Evolutionary conservation across 306 rosid species (phyloP).

Genomic region (Gillenia trifoliata): DNA sequence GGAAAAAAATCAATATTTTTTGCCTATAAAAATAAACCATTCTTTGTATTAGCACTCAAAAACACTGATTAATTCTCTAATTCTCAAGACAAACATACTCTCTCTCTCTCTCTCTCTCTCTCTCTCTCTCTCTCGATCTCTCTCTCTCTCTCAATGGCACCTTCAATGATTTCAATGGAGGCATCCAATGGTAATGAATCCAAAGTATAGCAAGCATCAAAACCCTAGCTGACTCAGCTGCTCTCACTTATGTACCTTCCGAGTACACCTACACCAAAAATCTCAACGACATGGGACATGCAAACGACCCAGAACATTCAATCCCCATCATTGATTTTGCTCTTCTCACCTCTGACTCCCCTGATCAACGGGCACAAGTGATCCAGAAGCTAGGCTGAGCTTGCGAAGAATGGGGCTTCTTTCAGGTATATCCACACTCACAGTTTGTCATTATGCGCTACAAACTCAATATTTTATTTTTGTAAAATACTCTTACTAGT

Average conservation of each 20-base stretch:
- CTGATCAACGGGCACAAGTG: constrained; percentile 15
- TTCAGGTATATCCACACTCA: constrained; percentile 13
- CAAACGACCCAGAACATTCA: constrained; percentile 31
- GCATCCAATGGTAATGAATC: neutral
- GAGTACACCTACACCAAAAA: constrained; percentile 20
- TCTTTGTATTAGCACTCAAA: too few species aligned
- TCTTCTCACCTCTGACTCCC: constrained; percentile 10
- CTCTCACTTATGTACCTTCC: constrained; percentile 34
- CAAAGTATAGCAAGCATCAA: constrained; percentile 15
- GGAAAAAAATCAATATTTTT: neutral
- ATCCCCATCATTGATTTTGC: constrained; percentile 33
- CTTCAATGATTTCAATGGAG: neutral
- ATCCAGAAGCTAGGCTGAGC: constrained; percentile 25
- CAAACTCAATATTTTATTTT: too few species aligned
- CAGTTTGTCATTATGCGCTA: too few species aligned
- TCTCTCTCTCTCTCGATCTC: too few species aligned
- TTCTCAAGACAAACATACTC: too few species aligned
- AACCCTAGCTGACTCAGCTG: constrained; percentile 36
- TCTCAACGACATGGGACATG: constrained; percentile 18
- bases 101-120: too few species aligned
- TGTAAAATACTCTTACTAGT: too few species aligned
- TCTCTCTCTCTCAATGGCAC: neutral
- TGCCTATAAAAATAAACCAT: neutral
- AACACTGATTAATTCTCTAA: too few species aligned
- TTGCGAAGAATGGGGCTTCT: constrained; percentile 37